phyloP scores from a whole-genome alignment of 2,329 filamentous ascomycete genomes.

The Neodidymelliopsis sp. region DNA sequence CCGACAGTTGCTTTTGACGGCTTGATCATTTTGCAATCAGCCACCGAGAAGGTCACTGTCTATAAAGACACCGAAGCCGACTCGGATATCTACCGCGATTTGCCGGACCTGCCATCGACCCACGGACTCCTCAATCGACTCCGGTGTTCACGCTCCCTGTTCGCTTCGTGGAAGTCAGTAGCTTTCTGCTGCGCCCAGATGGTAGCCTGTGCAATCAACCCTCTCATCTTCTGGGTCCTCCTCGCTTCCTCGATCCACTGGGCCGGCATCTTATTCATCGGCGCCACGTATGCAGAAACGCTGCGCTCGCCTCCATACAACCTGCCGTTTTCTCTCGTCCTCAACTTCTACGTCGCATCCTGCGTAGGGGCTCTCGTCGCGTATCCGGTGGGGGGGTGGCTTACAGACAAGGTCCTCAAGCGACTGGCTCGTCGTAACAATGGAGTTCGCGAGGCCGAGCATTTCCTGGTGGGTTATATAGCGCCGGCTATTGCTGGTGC shows the following conservation, averaged over 20 bases:
- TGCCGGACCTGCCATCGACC: background rate
- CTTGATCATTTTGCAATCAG: constrained; percentile 48
- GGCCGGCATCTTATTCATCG: constrained; percentile 39
- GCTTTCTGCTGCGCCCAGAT: constrained; percentile 36
- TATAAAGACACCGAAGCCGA: constrained; percentile 42
- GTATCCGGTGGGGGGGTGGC: constrained; percentile 19
- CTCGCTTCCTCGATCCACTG: constrained; percentile 32
- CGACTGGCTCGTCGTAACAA: constrained; percentile 31
- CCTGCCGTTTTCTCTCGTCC: constrained; percentile 9
- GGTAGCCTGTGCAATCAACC: constrained; percentile 34
- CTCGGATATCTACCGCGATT: constrained; percentile 27
- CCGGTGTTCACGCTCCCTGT: constrained; percentile 27
- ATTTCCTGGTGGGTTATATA: constrained; percentile 39
- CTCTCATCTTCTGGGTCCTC: constrained; percentile 41
- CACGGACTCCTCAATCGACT: too few species aligned
- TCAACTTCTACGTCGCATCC: background rate
- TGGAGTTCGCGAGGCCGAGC: constrained; percentile 40
- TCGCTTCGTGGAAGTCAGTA: constrained; percentile 33
- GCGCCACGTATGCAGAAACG: constrained; percentile 28
- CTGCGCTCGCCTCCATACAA: constrained; percentile 32
- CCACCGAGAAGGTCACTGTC: constrained; percentile 49
- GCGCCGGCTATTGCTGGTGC: constrained; percentile 30
- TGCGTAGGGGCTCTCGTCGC: constrained; percentile 28
- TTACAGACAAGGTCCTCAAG: constrained; percentile 22
- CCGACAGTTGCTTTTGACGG: constrained; percentile 53